These are phyloP conservation scores for Coprinopsis sp. DNA, from an alignment of 768 basidiomycete species.

Conservation along the genomic window DNA sequence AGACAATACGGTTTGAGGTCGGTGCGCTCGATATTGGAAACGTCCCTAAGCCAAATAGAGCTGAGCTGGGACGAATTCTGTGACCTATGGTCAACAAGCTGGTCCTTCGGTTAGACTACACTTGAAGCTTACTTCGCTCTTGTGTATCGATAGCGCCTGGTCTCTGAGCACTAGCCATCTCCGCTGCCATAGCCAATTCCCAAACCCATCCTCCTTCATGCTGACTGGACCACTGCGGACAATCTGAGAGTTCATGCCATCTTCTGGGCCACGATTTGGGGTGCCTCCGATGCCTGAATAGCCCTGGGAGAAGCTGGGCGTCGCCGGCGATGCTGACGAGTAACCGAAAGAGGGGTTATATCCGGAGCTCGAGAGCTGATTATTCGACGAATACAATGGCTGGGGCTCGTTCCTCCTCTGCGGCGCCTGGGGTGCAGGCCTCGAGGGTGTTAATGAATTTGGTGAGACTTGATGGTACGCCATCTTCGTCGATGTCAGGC, in stretches of 20 bases:
- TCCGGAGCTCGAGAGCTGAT: constrained; percentile 46
- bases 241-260: constrained; percentile 38
- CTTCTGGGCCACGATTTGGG: constrained; percentile 48
- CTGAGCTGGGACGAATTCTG: constrained; percentile 56
- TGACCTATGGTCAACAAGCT: constrained; percentile 9
- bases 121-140: constrained; percentile 72
- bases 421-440: constrained; percentile 74
- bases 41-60: constrained; percentile 65
- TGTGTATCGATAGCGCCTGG: constrained; percentile 74
- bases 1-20: constrained; percentile 95
- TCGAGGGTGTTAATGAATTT: constrained; percentile 66
- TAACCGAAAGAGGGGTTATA: constrained; percentile 54
- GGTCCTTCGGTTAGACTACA: background rate
- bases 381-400: constrained; percentile 32
- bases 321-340: constrained; percentile 41
- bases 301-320: constrained; percentile 53
- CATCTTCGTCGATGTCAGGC: constrained; percentile 19
- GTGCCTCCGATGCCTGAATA: constrained; percentile 83
- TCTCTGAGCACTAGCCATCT: constrained; percentile 89
- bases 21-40: constrained; percentile 84
- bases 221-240: constrained; percentile 71
- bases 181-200: constrained; percentile 87
- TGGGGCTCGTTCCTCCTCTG: constrained; percentile 41
- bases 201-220: constrained; percentile 92
- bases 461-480: constrained; percentile 37